Evolutionary conservation across 257 asterid species (phyloP).

Genomic region (Galeopsis tetrahit): DNA sequence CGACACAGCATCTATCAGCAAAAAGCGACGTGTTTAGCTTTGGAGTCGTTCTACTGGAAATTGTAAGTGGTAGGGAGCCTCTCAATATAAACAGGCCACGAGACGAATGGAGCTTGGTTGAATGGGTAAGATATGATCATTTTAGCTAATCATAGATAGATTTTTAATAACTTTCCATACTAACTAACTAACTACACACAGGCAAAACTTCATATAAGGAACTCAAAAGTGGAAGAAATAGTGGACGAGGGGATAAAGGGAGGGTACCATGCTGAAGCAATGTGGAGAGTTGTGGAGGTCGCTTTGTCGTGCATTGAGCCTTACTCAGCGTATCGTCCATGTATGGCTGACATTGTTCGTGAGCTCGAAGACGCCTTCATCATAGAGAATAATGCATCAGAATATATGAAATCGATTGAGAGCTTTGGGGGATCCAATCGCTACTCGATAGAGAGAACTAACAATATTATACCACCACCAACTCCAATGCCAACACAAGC

Average conservation of each 20-base stretch:
- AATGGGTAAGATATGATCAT: constrained; percentile 65
- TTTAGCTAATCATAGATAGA: constrained; percentile 16
- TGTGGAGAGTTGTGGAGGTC: constrained; percentile 74
- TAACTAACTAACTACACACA: constrained; percentile 32
- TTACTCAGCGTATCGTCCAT: constrained; percentile 81
- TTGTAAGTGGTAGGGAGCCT: constrained; percentile 80
- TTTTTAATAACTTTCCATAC: neutral
- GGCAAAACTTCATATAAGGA: constrained; percentile 84
- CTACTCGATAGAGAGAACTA: constrained; percentile 73
- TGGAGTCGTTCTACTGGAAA: constrained; percentile 69
- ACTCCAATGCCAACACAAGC: constrained; percentile 53
- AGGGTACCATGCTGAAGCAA: constrained; percentile 51
- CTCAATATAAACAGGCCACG: constrained; percentile 78
- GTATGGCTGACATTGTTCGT: constrained; percentile 82
- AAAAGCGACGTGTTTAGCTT: constrained; percentile 93
- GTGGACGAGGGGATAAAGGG: constrained; percentile 52
- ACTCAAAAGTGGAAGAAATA: constrained; percentile 66
- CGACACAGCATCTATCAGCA: constrained; percentile 78
- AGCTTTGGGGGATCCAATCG: constrained; percentile 79
- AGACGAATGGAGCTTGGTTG: constrained; percentile 81
- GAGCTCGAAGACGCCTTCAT: constrained; percentile 89
- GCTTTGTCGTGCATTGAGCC: constrained; percentile 89
- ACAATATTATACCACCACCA: constrained; percentile 48
- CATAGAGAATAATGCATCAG: constrained; percentile 52
- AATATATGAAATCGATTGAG: constrained; percentile 52